Evolutionary conservation across 352 stramenopile species (phyloP).

Genomic region (Aphanomyces euteiches): DNA sequence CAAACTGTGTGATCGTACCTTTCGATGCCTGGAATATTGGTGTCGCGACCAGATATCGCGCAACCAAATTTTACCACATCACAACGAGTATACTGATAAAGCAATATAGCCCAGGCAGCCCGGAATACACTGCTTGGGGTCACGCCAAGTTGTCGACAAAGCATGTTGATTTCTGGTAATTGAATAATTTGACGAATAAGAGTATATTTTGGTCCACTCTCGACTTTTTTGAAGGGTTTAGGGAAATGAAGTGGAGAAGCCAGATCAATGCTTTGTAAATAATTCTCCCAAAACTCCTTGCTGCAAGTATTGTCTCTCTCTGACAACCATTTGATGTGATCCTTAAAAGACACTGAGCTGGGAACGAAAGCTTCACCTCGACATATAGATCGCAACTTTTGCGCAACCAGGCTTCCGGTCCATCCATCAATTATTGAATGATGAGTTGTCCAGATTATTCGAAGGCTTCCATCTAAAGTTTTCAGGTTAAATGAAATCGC

Average conservation of each 20-base stretch:
- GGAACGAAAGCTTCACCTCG: neutral
- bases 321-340: conserved; percentile 1
- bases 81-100: conserved; percentile 1
- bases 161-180: neutral
- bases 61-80: neutral
- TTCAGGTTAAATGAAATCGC: neutral
- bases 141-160: neutral
- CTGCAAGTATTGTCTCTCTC: neutral
- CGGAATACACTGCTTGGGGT: conserved; percentile 7
- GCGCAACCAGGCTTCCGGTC: neutral
- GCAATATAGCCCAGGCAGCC: neutral
- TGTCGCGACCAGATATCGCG: conserved; percentile 1
- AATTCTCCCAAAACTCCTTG: neutral
- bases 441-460: conserved; percentile 3
- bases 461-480: conserved; percentile 1
- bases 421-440: neutral
- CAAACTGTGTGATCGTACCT: neutral
- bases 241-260: neutral
- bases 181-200: neutral
- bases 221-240: neutral
- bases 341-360: neutral
- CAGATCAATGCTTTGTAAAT: neutral
- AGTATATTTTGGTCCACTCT: neutral
- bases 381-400: neutral
- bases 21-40: neutral